Conservation (phyloP, 495 filamentous ascomycete species). For the Penicillium antarcticum region DNA sequence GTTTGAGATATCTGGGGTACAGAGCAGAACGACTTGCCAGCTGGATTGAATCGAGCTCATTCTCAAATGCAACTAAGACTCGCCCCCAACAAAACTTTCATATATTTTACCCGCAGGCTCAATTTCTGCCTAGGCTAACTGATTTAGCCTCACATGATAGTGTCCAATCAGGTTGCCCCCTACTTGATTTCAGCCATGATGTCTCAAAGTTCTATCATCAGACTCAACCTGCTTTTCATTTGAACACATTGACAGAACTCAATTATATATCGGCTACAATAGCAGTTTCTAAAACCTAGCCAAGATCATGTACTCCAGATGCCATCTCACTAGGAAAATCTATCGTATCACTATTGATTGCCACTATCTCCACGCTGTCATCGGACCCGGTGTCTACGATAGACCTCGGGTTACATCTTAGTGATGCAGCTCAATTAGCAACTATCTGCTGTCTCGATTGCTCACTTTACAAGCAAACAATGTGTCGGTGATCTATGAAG, state of each 20-base stretch:
- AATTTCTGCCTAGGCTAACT: no score
- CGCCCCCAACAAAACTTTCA: no score
- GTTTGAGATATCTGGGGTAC: neutral
- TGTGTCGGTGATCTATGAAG: neutral
- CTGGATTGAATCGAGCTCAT: neutral
- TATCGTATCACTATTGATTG: neutral
- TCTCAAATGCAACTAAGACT: conserved; percentile 1
- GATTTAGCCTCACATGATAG: no score
- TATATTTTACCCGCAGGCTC: no score
- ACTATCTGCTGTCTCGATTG: neutral
- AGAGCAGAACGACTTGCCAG: conserved; percentile 3
- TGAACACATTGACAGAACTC: no score
- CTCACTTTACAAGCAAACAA: neutral
- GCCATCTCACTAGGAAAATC: neutral
- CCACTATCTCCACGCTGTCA: neutral
- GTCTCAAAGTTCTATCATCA: neutral
- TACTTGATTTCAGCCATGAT: neutral
- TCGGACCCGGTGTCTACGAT: neutral
- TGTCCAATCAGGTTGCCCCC: neutral
- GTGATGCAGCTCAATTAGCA: neutral
- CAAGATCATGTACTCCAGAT: no score
- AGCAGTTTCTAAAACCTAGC: no score
- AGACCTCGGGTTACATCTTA: neutral
- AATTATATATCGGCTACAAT: no score
- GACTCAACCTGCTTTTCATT: neutral